Base-by-base conservation (phyloP, 306 rosid genomes). In the Vigna angularis region DNA sequence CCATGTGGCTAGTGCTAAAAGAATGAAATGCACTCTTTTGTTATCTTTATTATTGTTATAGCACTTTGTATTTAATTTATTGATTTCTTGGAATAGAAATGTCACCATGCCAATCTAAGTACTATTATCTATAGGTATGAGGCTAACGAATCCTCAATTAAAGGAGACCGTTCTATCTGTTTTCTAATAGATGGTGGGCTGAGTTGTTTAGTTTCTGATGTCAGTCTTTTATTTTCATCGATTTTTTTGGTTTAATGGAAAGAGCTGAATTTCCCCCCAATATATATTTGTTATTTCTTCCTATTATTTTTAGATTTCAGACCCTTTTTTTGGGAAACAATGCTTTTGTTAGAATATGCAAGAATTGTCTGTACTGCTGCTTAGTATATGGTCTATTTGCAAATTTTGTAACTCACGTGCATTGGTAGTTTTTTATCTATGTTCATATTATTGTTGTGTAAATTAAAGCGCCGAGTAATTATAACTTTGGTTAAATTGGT, bases 31-130 rank as follows among this genome's bases (percentile, higher is more conserved):
- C 24, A 20, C 6, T 10, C 11, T 58, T 8, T 26, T 58, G 38
- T 12, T 26, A 58, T 24, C 9, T 58, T 58, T 58, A 6, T 2
- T 51, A 58, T 58, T 58, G 4, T 26, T 10, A 2, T 52, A 17
- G 2, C 20, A 55, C 26, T 58, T 58, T 58, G 17, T 61, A 17
- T 70, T 34, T 55, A 55, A 57, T 36, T 32, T 59, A 61, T 20
- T 51, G 52, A 52, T 56, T 55, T 61, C 24, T 55, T 71, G 56
- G 65, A 55, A 40, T 9, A 59, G 44, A 66, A 67, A 63, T 59
- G 64, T 51, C 51, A 26, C 36, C 20, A 9, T 73, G 52, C 56
- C 65, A 34, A 16, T 65, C 57, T 65, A 63, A 64, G 20, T 45
- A 56, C 17, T 59, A 44, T 17, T 59, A 44, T 17, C 52, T 20